phyloP scores from a whole-genome alignment of 2,329 filamentous ascomycete genomes.

The Fusarium ramigenum region DNA sequence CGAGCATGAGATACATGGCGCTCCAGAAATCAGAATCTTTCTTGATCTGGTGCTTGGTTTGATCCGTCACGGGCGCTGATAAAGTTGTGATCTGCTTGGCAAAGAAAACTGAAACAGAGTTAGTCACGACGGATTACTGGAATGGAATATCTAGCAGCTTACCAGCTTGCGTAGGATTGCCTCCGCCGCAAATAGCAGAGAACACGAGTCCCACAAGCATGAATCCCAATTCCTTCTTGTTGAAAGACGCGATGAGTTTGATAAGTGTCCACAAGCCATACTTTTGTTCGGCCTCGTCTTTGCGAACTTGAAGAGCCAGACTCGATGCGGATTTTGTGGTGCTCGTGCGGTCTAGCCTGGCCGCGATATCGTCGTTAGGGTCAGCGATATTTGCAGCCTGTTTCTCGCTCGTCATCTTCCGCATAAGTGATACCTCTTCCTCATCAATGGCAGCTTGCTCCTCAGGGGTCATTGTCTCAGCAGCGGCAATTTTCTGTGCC shows the following conservation, averaged over 20 bases:
- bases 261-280: conserved; percentile 81
- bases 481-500: conserved; percentile 81
- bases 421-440: conserved; percentile 61
- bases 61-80: conserved; percentile 60
- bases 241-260: conserved; percentile 83
- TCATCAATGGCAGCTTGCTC: conserved; percentile 61
- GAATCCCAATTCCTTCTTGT: conserved; percentile 73
- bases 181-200: conserved; percentile 80
- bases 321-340: conserved; percentile 74
- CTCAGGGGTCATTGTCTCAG: conserved; percentile 62
- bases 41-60: conserved; percentile 66
- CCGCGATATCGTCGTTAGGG: conserved; percentile 69
- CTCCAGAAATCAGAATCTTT: conserved; percentile 85
- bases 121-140: not conserved
- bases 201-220: conserved; percentile 81
- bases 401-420: conserved; percentile 55
- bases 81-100: conserved; percentile 85
- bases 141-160: conserved; percentile 1
- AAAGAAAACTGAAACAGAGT: conserved; percentile 76
- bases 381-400: conserved; percentile 59
- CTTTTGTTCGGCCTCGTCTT: conserved; percentile 59
- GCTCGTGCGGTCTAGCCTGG: conserved; percentile 64
- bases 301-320: conserved; percentile 68
- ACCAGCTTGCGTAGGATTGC: conserved; percentile 70
- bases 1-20: conserved; percentile 88